phyloP scores from a whole-genome alignment of 1,284 basidiomycete genomes.

The Fistulinella cinereoalba region DNA sequence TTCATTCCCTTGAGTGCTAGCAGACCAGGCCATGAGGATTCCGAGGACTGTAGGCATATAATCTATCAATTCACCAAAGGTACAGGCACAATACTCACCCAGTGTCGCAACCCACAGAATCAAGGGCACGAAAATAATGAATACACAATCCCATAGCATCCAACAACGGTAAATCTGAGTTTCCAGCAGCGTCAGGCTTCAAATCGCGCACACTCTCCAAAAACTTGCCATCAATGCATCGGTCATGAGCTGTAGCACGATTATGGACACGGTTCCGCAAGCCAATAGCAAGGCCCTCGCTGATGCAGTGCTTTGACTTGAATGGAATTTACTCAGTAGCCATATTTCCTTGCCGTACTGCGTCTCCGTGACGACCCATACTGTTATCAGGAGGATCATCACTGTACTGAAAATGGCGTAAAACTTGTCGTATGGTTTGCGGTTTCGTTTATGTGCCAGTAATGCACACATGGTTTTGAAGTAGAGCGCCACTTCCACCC shows the following conservation, averaged over 20 bases:
- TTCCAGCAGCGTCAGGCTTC: not conserved
- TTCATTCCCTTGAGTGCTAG: not conserved
- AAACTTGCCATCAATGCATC: not conserved
- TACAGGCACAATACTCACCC: not conserved
- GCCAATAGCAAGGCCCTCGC: not conserved
- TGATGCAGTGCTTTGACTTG: not conserved
- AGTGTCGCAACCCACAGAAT: constrained; percentile 10
- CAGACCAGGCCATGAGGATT: not conserved
- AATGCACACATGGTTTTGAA: not conserved
- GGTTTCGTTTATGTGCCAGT: not conserved
- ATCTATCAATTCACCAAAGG: not conserved
- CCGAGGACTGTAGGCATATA: constrained; percentile 3
- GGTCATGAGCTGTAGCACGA: not conserved
- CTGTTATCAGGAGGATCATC: not conserved
- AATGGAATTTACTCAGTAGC: not conserved
- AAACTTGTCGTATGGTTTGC: not conserved
- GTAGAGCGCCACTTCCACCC: not conserved
- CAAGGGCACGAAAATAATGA: constrained; percentile 4
- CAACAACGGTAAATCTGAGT: constrained; percentile 9
- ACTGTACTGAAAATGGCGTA: not conserved
- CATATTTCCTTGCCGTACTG: not conserved
- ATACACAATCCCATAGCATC: constrained; percentile 5
- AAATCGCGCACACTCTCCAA: no score
- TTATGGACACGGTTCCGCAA: not conserved
- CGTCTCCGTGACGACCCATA: not conserved